A percentile compares a stretch with the other conserved stretches of the same genome.
phyloP scores from a whole-genome alignment of 768 basidiomycete genomes.

The Pisolithus microcarpus region DNA sequence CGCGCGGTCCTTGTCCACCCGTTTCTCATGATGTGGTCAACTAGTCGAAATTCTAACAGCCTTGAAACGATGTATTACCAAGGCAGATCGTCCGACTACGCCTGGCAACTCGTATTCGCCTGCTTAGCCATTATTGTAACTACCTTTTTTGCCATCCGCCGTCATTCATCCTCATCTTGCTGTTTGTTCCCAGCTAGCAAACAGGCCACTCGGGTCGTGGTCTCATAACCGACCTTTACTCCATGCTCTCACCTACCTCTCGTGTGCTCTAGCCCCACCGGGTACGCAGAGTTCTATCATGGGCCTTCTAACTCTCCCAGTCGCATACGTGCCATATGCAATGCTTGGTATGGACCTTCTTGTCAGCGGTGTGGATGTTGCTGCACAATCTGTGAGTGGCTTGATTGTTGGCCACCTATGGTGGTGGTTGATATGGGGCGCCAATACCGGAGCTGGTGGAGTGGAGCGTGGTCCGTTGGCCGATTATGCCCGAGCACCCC shows the following conservation, averaged over 20 bases:
- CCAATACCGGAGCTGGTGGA: slow-evolving; percentile 34
- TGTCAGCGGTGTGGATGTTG: slow-evolving; percentile 49
- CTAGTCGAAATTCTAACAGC: slow-evolving; percentile 56
- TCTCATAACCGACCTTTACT: slow-evolving; percentile 62
- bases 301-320: slow-evolving; percentile 69
- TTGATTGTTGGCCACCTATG: slow-evolving; percentile 73
- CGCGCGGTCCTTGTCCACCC: neutral
- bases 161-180: neutral
- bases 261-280: slow-evolving; percentile 56
- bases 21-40: neutral
- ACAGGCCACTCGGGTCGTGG: slow-evolving; percentile 50
- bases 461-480: slow-evolving; percentile 32
- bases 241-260: slow-evolving; percentile 61
- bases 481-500: slow-evolving; percentile 44
- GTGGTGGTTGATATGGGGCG: slow-evolving; percentile 68
- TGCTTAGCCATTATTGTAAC: slow-evolving; percentile 54
- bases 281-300: slow-evolving; percentile 67
- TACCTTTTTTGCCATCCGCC: slow-evolving; percentile 8
- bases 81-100: slow-evolving; percentile 62
- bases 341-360: slow-evolving; percentile 70
- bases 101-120: slow-evolving; percentile 63
- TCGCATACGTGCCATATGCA: slow-evolving; percentile 66
- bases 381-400: slow-evolving; percentile 55
- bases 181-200: slow-evolving; percentile 34
- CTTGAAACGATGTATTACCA: slow-evolving; percentile 58